Evolutionary conservation across 352 stramenopile species (phyloP).

Genomic region (Pythium aphanidermatum): DNA sequence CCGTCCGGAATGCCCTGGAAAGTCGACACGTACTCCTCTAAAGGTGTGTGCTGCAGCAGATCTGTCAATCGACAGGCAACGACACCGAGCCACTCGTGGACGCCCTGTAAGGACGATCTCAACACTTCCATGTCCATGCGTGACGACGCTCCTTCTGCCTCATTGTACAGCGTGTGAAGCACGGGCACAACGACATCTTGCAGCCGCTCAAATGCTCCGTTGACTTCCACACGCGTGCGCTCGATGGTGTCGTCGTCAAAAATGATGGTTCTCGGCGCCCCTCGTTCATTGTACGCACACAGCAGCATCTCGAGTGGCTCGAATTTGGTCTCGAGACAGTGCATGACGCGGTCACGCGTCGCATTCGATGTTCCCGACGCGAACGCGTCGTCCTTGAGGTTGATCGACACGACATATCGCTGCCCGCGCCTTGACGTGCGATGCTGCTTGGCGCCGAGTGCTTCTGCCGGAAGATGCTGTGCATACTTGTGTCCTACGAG

Average conservation of each 20-base stretch:
- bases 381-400: conserved; percentile 47
- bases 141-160: background rate
- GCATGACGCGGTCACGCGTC: conserved; percentile 33
- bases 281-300: conserved; percentile 63
- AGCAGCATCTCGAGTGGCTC: conserved; percentile 65
- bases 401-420: conserved; percentile 53
- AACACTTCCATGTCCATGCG: conserved; percentile 13
- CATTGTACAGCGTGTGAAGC: conserved; percentile 37
- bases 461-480: conserved; percentile 15
- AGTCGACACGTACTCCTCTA: conserved; percentile 75
- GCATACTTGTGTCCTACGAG: conserved; percentile 65
- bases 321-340: conserved; percentile 42
- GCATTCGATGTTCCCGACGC: background rate
- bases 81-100: conserved; percentile 74
- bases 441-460: conserved; percentile 17
- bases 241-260: conserved; percentile 66
- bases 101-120: conserved; percentile 33
- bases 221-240: conserved; percentile 58
- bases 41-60: conserved; percentile 37
- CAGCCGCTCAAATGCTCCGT: conserved; percentile 33
- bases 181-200: conserved; percentile 47
- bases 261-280: conserved; percentile 49
- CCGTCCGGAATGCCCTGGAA: conserved; percentile 41
- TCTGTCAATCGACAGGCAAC: conserved; percentile 53
- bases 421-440: conserved; percentile 19